Percentiles rank a stretch among this genome's conserved stretches.
Conservation (phyloP, 352 stramenopile genomes). For the Blastocystis sp. region DNA sequence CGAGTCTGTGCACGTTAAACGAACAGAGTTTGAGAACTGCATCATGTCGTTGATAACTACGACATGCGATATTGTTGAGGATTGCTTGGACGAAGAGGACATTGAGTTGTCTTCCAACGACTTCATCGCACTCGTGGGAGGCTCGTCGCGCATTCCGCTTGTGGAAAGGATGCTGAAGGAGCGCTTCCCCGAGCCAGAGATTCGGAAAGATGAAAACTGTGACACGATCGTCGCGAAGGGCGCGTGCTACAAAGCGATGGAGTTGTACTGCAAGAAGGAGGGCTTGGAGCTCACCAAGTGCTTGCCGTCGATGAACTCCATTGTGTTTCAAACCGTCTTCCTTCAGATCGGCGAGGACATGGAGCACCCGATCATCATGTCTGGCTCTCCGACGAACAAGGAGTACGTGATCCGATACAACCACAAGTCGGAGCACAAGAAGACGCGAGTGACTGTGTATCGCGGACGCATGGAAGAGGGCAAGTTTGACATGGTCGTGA, state of each 20-base stretch:
- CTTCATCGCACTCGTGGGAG: not conserved
- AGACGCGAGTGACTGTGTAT: not conserved
- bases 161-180: not conserved
- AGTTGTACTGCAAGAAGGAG: not conserved
- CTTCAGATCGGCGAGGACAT: not conserved
- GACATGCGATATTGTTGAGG: not conserved
- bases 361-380: not conserved
- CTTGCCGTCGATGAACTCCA: not conserved
- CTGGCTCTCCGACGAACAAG: not conserved
- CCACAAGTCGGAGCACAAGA: not conserved
- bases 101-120: not conserved
- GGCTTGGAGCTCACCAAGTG: not conserved
- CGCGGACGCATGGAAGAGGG: too few species aligned
- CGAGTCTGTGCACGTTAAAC: not conserved
- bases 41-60: not conserved
- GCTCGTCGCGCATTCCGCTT: constrained; percentile 8
- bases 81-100: not conserved
- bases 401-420: not conserved
- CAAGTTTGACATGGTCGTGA: too few species aligned
- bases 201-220: not conserved
- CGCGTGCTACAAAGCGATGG: not conserved
- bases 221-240: not conserved
- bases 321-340: not conserved
- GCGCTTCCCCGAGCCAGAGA: not conserved
- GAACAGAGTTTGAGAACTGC: not conserved